phyloP scores from a whole-genome alignment of 306 rosid genomes.

The Geum urbanum region DNA sequence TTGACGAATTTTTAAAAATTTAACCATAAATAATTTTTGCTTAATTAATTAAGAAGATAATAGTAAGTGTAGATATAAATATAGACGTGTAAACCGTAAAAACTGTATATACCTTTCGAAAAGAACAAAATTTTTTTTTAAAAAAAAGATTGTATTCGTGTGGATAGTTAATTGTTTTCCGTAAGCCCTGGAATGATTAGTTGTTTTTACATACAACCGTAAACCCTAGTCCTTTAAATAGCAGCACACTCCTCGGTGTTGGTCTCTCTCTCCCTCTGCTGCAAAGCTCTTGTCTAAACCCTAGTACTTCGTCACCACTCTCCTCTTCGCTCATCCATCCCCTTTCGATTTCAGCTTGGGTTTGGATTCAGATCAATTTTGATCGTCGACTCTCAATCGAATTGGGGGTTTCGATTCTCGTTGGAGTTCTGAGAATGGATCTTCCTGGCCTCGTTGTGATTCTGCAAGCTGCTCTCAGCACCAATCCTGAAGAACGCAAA shows the following conservation, averaged over 20 bases:
- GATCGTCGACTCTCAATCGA: conserved; percentile 18
- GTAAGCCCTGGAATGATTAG: background rate
- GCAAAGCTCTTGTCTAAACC: conserved; percentile 34
- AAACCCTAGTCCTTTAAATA: conserved; percentile 81
- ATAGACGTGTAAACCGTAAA: no score
- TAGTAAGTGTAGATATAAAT: no score
- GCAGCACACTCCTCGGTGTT: background rate
- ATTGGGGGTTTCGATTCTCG: conserved; percentile 1
- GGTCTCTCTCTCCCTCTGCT: conserved; percentile 31
- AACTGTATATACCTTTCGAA: no score
- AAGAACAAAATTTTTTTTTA: no score
- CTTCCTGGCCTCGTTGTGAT: conserved; percentile 58
- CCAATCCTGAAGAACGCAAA: conserved; percentile 83
- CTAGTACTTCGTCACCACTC: conserved; percentile 19
- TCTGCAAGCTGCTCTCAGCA: conserved; percentile 91
- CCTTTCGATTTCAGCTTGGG: conserved; percentile 26
- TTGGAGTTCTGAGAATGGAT: conserved; percentile 50
- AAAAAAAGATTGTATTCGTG: no score
- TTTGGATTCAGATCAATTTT: conserved; percentile 35
- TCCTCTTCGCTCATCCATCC: background rate
- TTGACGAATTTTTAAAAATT: no score
- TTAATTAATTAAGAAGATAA: no score
- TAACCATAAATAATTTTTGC: no score
- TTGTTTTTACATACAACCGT: conserved; percentile 24
- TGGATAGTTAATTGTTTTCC: background rate